Percentiles rank a stretch among this genome's conserved stretches.
phyloP scores from a whole-genome alignment of 2,329 filamentous ascomycete genomes.

The Phialophora expanda region DNA sequence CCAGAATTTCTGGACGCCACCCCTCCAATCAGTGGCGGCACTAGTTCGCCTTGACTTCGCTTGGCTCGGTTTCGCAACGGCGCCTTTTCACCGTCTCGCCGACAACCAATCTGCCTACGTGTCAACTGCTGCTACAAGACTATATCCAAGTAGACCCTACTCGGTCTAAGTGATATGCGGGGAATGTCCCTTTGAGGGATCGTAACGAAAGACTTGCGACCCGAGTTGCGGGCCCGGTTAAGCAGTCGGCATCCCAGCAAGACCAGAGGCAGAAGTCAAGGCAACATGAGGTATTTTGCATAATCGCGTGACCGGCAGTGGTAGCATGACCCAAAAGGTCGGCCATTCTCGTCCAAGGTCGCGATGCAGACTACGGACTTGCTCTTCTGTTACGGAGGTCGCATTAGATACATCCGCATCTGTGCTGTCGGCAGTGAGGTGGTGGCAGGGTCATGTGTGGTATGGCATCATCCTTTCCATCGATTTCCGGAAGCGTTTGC shows the following conservation, averaged over 20 bases:
- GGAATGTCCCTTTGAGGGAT: background rate
- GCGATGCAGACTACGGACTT: slow-evolving; percentile 11
- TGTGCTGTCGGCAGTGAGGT: background rate
- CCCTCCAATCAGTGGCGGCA: slow-evolving; percentile 6
- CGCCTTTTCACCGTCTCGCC: slow-evolving; percentile 28
- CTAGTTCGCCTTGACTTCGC: slow-evolving; percentile 10
- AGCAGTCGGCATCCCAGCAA: slow-evolving; percentile 6
- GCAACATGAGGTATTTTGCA: slow-evolving; percentile 1
- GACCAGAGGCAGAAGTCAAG: background rate
- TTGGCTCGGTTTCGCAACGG: slow-evolving; percentile 25
- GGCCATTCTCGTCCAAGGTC: background rate
- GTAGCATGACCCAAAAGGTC: slow-evolving; percentile 3
- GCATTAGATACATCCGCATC: slow-evolving; percentile 1
- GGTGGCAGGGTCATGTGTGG: background rate
- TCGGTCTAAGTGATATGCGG: background rate
- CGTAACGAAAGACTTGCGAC: background rate
- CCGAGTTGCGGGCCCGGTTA: background rate
- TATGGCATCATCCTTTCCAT: background rate
- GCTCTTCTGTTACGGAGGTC: slow-evolving; percentile 6
- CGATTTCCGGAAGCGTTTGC: background rate
- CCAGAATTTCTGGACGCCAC: slow-evolving; percentile 32
- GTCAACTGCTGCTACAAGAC: slow-evolving; percentile 19
- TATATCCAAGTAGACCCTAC: background rate
- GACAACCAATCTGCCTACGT: slow-evolving; percentile 31
- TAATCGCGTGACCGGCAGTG: slow-evolving; percentile 5